Conservation (phyloP, 2,329 filamentous ascomycete species). For the Intubia oerlemansii region DNA sequence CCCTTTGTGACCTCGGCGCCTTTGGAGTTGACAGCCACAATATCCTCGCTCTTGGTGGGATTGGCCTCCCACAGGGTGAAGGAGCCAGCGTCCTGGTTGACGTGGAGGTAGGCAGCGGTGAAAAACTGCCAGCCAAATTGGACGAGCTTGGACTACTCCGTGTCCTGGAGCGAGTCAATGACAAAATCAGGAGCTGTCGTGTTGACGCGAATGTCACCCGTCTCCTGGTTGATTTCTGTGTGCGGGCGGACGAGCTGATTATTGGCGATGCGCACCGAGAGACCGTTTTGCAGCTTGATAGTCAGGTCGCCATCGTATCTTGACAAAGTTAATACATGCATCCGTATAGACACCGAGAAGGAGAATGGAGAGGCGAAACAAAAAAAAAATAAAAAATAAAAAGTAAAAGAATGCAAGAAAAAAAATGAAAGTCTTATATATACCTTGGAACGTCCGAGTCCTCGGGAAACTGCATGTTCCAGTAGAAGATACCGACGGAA, state of each 20-base stretch:
- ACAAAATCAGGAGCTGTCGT: conserved; percentile 8
- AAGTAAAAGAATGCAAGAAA: too few relatives aligned
- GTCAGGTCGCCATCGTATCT: conserved; percentile 8
- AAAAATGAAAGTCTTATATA: too few relatives aligned
- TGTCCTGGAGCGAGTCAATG: conserved; percentile 9
- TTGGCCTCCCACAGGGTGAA: conserved; percentile 10
- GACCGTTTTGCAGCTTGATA: conserved; percentile 7
- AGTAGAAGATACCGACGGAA: conserved; percentile 8
- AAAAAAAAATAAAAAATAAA: background rate
- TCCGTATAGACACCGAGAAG: too few relatives aligned
- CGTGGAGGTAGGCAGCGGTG: conserved; percentile 12
- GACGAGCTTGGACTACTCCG: conserved; percentile 9
- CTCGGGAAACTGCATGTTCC: conserved; percentile 8
- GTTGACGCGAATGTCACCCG: conserved; percentile 5
- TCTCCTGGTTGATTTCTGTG: conserved; percentile 7
- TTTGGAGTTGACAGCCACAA: conserved; percentile 5
- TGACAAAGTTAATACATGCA: too few relatives aligned
- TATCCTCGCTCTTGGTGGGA: conserved; percentile 1
- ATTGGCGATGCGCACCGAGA: conserved; percentile 11
- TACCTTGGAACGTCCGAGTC: too few relatives aligned
- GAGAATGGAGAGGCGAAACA: background rate
- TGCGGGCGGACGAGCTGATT: conserved; percentile 13
- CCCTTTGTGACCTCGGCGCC: conserved; percentile 1
- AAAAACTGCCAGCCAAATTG: conserved; percentile 13
- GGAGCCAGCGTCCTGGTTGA: conserved; percentile 11